A percentile compares a stretch with the other conserved stretches of the same genome.
Conservation (phyloP, 1,284 basidiomycete species). For the Pholiota adiposa region DNA sequence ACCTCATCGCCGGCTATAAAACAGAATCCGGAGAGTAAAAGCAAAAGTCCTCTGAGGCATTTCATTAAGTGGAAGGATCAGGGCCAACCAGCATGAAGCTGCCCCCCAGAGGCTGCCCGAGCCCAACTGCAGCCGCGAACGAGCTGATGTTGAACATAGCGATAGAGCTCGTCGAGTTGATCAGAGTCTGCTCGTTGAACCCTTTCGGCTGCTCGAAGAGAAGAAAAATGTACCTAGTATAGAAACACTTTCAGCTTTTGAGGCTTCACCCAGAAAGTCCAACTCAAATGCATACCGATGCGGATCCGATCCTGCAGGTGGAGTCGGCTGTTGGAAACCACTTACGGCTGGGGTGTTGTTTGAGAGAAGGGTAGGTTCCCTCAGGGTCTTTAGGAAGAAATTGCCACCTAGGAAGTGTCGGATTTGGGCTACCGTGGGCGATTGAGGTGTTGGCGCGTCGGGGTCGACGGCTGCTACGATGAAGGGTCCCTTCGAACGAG, state of each 20-base stretch:
- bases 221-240: constrained; percentile 38
- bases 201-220: constrained; percentile 48
- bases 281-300: constrained; percentile 43
- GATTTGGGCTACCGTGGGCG: constrained; percentile 48
- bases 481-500: constrained; percentile 40
- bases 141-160: constrained; percentile 48
- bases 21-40: too few relatives aligned
- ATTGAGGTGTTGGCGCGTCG: constrained; percentile 55
- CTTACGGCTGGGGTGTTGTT: constrained; percentile 51
- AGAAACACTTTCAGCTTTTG: not conserved
- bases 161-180: constrained; percentile 43
- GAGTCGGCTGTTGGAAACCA: constrained; percentile 50
- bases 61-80: not conserved
- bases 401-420: constrained; percentile 56
- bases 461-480: constrained; percentile 53
- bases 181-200: constrained; percentile 47
- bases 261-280: too few relatives aligned
- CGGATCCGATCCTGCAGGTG: constrained; percentile 55
- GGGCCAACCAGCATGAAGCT: constrained; percentile 55
- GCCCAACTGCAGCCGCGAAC: constrained; percentile 45
- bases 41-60: not conserved
- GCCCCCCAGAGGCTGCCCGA: constrained; percentile 53
- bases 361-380: constrained; percentile 27
- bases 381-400: constrained; percentile 32
- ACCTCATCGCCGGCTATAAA: too few relatives aligned